Base-by-base conservation (phyloP, 768 basidiomycete genomes). In the Mycena belliarum region DNA sequence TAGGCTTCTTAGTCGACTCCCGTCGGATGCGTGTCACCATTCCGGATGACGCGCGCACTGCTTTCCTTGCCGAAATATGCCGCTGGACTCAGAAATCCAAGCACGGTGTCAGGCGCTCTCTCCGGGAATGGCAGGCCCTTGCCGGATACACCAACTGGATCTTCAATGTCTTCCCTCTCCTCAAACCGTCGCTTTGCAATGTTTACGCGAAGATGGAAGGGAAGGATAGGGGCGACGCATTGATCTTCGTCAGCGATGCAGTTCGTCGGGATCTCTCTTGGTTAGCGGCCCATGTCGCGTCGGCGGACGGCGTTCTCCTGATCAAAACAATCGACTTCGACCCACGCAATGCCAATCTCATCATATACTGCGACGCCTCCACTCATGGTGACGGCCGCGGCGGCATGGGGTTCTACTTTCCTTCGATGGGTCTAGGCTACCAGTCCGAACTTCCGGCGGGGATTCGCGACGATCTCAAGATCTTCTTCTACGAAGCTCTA, bases 101-200 rank as follows among this genome's bases (percentile, higher is more conserved):
- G n/a, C n/a, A n/a, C n/a, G n/a, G n/a, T n/a, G n/a, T n/a, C n/a
- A n/a, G n/a, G n/a, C n/a, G n/a, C n/a, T n/a, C n/a, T n/a, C n/a
- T n/a, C n/a, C n/a, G n/a, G n/a, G n/a, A n/a, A n/a, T n/a, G n/a
- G n/a, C n/a, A n/a, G n/a, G n/a, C n/a, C n/a, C n/a, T n/a, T n/a
- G n/a, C n/a, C n/a, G n/a, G n/a, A n/a, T n/a, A n/a, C n/a, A n/a
- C n/a, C n/a, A 80, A 78, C 55, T 80, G 78, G 76, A 47, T 63
- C 0, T 63, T 78, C 28, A 78, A 78, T 50, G 72, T 75, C 1
- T 72, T 60, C 28, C 74, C 75, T 0, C 60, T 73, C 0, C 55
- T 74, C 0, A 59, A 64, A 0, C 76, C 76, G 0, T 65, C 55
- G 3, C 64, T 77, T 3, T 60, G 44, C 7, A 50, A 61, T 7